Evolutionary conservation across 78 protist species (phyloP).

Genomic region (Dictyostelium brefeldianum): DNA sequence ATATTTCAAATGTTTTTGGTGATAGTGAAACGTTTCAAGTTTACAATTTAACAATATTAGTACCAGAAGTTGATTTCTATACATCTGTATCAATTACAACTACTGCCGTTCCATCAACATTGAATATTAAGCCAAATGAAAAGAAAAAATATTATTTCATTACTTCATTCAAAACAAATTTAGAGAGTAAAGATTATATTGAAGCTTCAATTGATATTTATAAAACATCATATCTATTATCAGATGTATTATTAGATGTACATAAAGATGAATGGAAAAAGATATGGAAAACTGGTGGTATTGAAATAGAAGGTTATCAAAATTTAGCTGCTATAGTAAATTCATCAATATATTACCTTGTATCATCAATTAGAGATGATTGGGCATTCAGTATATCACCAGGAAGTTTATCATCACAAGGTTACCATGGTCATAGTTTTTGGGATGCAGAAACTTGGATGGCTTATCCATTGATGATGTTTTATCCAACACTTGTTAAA

Average conservation of each 20-base stretch:
- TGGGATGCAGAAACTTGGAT: constrained; percentile 80
- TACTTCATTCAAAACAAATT: not conserved
- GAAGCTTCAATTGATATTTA: not conserved
- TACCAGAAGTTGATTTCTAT: constrained; percentile 28
- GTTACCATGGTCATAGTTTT: constrained; percentile 77
- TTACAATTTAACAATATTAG: not conserved
- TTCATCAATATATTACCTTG: constrained; percentile 50
- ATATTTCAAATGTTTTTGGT: not conserved
- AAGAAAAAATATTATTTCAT: not conserved
- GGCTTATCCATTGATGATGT: constrained; percentile 26
- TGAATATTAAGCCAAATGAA: not conserved
- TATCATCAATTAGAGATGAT: constrained; percentile 56
- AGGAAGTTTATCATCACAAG: constrained; percentile 52
- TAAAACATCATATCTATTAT: not conserved
- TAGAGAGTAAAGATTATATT: not conserved
- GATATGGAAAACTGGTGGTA: constrained; percentile 58
- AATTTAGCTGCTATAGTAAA: constrained; percentile 55
- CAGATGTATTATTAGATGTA: not conserved
- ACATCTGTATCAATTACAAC: constrained; percentile 28
- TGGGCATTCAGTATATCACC: constrained; percentile 68
- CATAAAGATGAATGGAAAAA: constrained; percentile 44
- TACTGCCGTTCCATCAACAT: not conserved
- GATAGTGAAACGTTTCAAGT: not conserved
- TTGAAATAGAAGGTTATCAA: constrained; percentile 68
- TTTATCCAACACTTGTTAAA: constrained; percentile 28